Base-by-base conservation (phyloP, 148 eudicot genomes). In the Persicaria maculosa region DNA sequence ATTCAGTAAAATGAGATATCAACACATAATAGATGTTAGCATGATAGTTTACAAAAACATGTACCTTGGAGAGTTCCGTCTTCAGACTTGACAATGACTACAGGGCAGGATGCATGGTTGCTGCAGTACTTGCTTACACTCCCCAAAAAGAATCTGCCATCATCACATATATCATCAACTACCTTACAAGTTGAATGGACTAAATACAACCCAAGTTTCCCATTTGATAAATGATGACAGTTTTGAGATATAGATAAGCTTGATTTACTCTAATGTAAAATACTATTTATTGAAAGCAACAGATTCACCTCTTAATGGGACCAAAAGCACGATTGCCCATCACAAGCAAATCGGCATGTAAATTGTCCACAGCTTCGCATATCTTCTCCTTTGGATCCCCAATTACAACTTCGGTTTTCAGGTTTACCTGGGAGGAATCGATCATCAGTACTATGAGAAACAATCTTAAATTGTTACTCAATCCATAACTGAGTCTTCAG, bases 121-220 rank as follows among this genome's bases (percentile, higher is more conserved):
- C 85, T 82, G 78, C 97, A 92, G 71, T 88, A 86, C 81, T 87
- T 90, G 86, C 97, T 92, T 59, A 90, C 93, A 77, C 97, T 92
- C 82, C 97, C 97, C 74, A 90, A 58, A 81, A 92, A 88, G 85
- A 90, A 86, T 79, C 97, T 92, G 88, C 50, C 62, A 75, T 12
- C 31, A 55, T 54, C 25, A 72, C 57, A 72, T 70, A 50, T 6
- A 48, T 72, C 44, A 22, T 55, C 16, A 72, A 47, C 74, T 47
- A 7, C n/a, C 53, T 72, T 22, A 50, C 55, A 48, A 22, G 1
- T 65, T 65, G 9, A 22, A 59, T 10, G 5, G 20, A 14, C 43
- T 40, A 31, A 31, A 31, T 31, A 31, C 40, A 31, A 31, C 40
- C 40, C 40, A 59, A 9, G 67, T 59, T 59, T 59, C 62, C 6